phyloP scores from a whole-genome alignment of 1,139 yeast genomes.

The Taphrina wiesneri region DNA sequence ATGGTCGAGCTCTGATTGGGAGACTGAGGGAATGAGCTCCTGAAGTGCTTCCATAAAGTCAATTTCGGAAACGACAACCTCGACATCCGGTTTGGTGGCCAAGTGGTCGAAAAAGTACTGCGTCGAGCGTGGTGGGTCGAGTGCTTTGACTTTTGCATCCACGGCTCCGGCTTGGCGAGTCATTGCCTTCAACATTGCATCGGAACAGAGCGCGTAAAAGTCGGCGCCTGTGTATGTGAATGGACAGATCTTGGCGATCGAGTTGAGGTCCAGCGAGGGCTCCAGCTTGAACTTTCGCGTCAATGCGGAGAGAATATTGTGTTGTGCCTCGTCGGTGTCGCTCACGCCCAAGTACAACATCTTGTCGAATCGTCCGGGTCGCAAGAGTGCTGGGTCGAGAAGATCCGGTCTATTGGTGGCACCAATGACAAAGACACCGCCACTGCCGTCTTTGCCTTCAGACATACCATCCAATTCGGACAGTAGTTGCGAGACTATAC shows the following conservation, averaged over 20 bases:
- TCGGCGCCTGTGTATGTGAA: conserved; percentile 96
- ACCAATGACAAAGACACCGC: conserved; percentile 91
- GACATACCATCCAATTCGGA: conserved; percentile 99
- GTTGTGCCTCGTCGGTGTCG: conserved; percentile 86
- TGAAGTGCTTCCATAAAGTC: conserved; percentile 76
- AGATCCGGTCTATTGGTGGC: conserved; percentile 96
- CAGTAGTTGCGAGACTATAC: conserved; percentile 89
- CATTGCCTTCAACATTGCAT: conserved; percentile 95
- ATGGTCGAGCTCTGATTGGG: conserved; percentile 81
- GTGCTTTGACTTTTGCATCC: conserved; percentile 61
- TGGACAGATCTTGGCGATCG: conserved; percentile 72
- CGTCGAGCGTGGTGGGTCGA: conserved; percentile 59
- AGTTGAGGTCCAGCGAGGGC: conserved; percentile 59
- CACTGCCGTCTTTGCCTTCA: conserved; percentile 65
- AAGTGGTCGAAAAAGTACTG: conserved; percentile 91
- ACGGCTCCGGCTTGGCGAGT: conserved; percentile 77
- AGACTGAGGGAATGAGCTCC: conserved; percentile 79
- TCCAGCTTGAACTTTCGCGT: conserved; percentile 74
- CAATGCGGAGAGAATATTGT: conserved; percentile 79
- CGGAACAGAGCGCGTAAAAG: conserved; percentile 91
- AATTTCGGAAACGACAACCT: conserved; percentile 64
- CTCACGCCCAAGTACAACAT: conserved; percentile 90
- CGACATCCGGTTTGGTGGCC: conserved; percentile 66
- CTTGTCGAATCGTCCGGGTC: conserved; percentile 96
- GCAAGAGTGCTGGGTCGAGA: conserved; percentile 83